Base-by-base conservation (phyloP, 768 basidiomycete species). In the Boletus reticuloceps region DNA sequence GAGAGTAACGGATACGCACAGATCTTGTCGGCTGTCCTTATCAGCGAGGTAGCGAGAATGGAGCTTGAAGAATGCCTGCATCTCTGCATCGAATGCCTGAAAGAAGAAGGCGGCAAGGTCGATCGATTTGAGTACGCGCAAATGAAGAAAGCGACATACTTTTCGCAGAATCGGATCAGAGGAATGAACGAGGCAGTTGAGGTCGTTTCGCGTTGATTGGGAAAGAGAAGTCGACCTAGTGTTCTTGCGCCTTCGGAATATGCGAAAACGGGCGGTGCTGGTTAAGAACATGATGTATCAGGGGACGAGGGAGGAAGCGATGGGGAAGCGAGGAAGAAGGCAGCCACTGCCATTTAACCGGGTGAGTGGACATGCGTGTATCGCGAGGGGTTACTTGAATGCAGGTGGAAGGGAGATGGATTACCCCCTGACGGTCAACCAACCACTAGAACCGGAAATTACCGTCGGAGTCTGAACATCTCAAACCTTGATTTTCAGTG, bases 51-150 rank as follows among this genome's bases (percentile, higher is more conserved):
- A 97, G 62, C 94, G 89, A 69, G 91, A 95, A 81, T 96, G 95
- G 65, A 98, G 89, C 64, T 87, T 85, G 82, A 94, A 94, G 81
- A 97, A 98, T 55, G 88, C 86, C 72, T 93, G 88, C 94, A 98
- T 96, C 77, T 98, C 94, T 39, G 85, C 87, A 74, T 93, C 89
- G 76, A 98, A 97, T 13, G 65, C 64, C 78, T 79, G 47, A 27
- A 34, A 42, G 41, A 25, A 25, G 25, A 25, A 25, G 25, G 25
- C 25, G 25, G 25, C 22, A 32, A 12, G 43, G 27, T 17, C 19
- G 49, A 4, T 39, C 37, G 32, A 39, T 13, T 46, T 22, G 44
- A 29, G 80, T 77, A 70, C 70, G 73, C 19, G 38, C 68, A 77
- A 77, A 58, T 55, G 50, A 64, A 62, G 53, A 37, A 48, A 53